phyloP scores from a whole-genome alignment of 2,329 filamentous ascomycete species.

The Epichloe glyceriae region DNA sequence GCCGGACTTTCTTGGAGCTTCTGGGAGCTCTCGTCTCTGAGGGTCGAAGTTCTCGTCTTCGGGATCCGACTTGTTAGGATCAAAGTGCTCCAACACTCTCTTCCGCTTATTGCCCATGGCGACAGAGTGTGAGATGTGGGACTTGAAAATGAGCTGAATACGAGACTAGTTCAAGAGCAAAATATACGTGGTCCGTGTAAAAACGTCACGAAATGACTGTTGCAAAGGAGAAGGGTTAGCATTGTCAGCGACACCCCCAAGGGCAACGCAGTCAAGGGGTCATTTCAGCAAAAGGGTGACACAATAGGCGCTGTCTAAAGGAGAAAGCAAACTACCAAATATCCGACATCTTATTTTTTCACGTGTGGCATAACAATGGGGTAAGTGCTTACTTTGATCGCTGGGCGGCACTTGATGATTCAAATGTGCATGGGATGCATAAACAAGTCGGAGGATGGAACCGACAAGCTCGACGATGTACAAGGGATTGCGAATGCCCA shows the following conservation, averaged over 20 bases:
- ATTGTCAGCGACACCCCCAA: not conserved
- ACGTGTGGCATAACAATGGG: not conserved
- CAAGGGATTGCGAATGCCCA: not conserved
- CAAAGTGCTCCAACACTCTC: slow-evolving; percentile 44
- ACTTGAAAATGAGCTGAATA: slow-evolving; percentile 6
- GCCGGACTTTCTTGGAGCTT: slow-evolving; percentile 28
- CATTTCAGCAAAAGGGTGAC: not conserved
- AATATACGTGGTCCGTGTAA: not conserved
- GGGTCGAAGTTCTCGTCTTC: slow-evolving; percentile 54
- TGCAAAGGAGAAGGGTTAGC: not conserved
- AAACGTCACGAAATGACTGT: not conserved
- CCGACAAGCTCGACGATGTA: not conserved
- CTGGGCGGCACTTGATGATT: not conserved
- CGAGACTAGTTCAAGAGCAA: not conserved
- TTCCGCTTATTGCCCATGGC: slow-evolving; percentile 40
- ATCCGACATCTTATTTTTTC: not conserved
- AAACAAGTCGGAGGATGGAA: slow-evolving; percentile 1
- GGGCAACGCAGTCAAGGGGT: not conserved
- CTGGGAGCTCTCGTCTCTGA: slow-evolving; percentile 30
- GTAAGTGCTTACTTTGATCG: not conserved
- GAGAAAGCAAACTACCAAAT: not conserved
- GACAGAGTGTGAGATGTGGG: not conserved
- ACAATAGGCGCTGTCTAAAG: not conserved
- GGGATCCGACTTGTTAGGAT: slow-evolving; percentile 53
- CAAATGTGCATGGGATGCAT: not conserved